These are phyloP conservation scores for Ambispora gerdemannii DNA, from an alignment of 192 early-diverging fungal genomes.

Conservation along the genomic window DNA sequence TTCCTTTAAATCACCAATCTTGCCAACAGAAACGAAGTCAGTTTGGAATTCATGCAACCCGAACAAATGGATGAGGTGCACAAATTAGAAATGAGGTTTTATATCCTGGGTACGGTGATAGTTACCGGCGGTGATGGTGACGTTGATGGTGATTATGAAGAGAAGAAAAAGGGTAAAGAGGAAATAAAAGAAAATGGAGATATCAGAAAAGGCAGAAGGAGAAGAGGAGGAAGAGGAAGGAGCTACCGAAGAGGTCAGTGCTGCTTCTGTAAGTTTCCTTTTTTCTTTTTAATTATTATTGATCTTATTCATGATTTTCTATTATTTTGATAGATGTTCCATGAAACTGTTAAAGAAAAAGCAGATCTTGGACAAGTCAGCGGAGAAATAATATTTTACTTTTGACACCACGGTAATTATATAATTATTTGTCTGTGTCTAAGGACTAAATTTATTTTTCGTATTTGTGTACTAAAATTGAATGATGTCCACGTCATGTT, in stretches of 20 bases:
- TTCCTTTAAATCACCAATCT: constrained; percentile 85
- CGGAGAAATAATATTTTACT: constrained; percentile 85
- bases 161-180: constrained; percentile 47
- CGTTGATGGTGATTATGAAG: constrained; percentile 42
- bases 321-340: constrained; percentile 71
- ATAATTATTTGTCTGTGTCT: too few species aligned
- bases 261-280: constrained; percentile 38
- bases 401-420: constrained; percentile 85
- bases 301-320: too few species aligned
- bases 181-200: too few species aligned
- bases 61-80: constrained; percentile 42
- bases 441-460: too few species aligned
- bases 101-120: constrained; percentile 75
- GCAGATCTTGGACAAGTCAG: constrained; percentile 83
- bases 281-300: too few species aligned
- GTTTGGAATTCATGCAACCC: constrained; percentile 79
- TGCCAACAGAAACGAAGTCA: constrained; percentile 87
- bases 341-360: constrained; percentile 90
- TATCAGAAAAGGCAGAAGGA: constrained; percentile 40
- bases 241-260: constrained; percentile 57
- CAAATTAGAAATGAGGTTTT: constrained; percentile 81
- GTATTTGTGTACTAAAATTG: constrained; percentile 91
- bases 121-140: constrained; percentile 52
- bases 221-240: constrained; percentile 56
- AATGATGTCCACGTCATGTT: constrained; percentile 91